Percentiles rank a stretch among this genome's conserved stretches.
Conservation (phyloP, 768 basidiomycete species). For the Pleurotus djamor region DNA sequence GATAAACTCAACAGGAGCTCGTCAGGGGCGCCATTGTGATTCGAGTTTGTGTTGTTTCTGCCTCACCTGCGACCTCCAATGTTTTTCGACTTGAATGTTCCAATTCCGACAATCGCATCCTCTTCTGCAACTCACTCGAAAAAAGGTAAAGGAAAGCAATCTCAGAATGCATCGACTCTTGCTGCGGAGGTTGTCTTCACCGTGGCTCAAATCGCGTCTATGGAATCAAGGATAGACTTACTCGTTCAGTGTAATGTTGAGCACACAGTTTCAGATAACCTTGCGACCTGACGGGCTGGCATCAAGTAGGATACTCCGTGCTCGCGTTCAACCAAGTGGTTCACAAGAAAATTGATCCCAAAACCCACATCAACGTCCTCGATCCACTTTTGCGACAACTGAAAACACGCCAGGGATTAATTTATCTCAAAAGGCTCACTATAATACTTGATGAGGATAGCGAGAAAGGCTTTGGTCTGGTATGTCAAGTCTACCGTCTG, state of each 20-base stretch:
- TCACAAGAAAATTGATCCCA: slow-evolving; percentile 68
- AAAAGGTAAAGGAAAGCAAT: slow-evolving; percentile 61
- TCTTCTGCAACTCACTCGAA: slow-evolving; percentile 34
- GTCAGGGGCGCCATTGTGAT: too few relatives aligned
- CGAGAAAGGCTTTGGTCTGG: slow-evolving; percentile 83
- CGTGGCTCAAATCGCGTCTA: slow-evolving; percentile 50
- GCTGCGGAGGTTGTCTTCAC: slow-evolving; percentile 37
- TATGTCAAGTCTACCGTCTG: slow-evolving; percentile 25
- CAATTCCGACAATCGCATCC: slow-evolving; percentile 33
- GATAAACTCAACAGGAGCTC: too few relatives aligned
- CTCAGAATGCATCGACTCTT: slow-evolving; percentile 20
- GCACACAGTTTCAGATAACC: not conserved
- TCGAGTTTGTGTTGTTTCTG: too few relatives aligned
- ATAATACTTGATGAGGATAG: slow-evolving; percentile 81
- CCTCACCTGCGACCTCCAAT: slow-evolving; percentile 23
- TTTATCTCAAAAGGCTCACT: slow-evolving; percentile 76
- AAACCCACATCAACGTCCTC: slow-evolving; percentile 65
- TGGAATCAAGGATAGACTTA: slow-evolving; percentile 67
- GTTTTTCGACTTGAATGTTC: slow-evolving; percentile 72
- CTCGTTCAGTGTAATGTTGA: slow-evolving; percentile 65
- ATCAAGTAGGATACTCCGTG: slow-evolving; percentile 82
- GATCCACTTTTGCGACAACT: slow-evolving; percentile 58
- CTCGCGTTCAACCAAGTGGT: slow-evolving; percentile 76
- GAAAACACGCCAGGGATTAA: slow-evolving; percentile 53
- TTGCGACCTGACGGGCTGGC: slow-evolving; percentile 10